Evolutionary conservation across 2,329 filamentous ascomycete species (phyloP), one percentile per base, ranked within the genome.

Genomic region (Penicillium sp.): DNA sequence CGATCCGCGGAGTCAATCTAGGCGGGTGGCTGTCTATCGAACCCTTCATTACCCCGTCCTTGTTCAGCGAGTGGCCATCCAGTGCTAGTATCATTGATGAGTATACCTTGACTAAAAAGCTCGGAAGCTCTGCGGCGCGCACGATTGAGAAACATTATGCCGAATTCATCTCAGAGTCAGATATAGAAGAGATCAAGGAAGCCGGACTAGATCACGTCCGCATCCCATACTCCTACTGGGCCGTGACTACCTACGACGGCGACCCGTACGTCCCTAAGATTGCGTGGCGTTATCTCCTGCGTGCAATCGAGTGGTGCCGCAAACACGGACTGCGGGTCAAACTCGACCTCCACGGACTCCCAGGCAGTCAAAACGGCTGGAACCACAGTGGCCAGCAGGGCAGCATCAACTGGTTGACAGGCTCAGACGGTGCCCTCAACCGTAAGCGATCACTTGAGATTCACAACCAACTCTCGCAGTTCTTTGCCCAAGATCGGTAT

Each of bases 151-250:
- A 87, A 52, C 93, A 98, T 69, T 98, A 98, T 70, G 84, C 90
- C 1, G 81, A 81, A 0, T 98, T 95, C 63, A 82, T 97, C 38
- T 90, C 81, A 0, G 88, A 94, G 64, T 74, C 85, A 51, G 89
- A 87, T 2, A 95, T 97, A 67, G 76, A 77, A 49, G 85, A 91
- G 35, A 96, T 98, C 52, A 82, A 82, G 43, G 83, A 81, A 34
- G 93, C 93, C 1, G 93, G 93, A 0, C 80, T 98, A 40, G 93
- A 98, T 65, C 93, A 98, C 65, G 87, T 98, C n/a, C 85, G 93
- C 48, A 96, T 98, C 47, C 89, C 87, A 0, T 97, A 85, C 67
- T 88, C 85, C 9, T 98, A 98, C 75, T 98, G 93, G 93, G 88
- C 90, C 0, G 83, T 97, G 2, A 81, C 83, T 51, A 85, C 83